Conservation (phyloP, 768 basidiomycete species). For the Pleurotus eryngii region DNA sequence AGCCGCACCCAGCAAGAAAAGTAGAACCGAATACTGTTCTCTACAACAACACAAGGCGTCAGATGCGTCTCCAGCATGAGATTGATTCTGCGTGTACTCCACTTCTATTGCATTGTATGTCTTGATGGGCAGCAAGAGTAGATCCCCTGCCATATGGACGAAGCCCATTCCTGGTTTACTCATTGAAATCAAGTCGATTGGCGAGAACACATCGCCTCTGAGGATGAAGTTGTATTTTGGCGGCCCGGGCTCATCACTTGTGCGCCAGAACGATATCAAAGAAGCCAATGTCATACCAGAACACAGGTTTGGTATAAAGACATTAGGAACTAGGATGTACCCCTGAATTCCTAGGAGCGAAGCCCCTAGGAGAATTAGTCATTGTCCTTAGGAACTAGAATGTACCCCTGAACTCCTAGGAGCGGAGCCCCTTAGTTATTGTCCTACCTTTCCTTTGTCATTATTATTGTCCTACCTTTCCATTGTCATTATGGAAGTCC, state of each 20-base stretch:
- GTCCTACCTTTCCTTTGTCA: too few species aligned
- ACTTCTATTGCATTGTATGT: not conserved
- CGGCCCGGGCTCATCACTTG: not conserved
- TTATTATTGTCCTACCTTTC: too few species aligned
- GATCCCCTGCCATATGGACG: not conserved
- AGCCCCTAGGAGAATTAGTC: too few species aligned
- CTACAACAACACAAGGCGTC: not conserved
- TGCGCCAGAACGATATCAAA: not conserved
- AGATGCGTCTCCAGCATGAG: not conserved
- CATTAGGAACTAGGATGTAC: too few species aligned
- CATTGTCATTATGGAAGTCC: too few species aligned
- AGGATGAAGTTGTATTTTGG: conserved; percentile 4
- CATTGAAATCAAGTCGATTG: not conserved
- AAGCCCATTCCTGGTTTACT: not conserved
- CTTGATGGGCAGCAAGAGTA: not conserved
- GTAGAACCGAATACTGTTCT: not conserved
- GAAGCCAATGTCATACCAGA: too few species aligned
- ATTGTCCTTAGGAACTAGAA: too few species aligned
- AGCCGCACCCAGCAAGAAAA: not conserved
- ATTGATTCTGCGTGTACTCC: not conserved
- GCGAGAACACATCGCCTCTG: not conserved
- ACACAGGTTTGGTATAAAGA: too few species aligned
- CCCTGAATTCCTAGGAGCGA: too few species aligned
- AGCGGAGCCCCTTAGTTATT: too few species aligned
- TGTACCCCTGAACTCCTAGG: too few species aligned